phyloP scores from a whole-genome alignment of 2,329 filamentous ascomycete species.

The Alternaria triticina region DNA sequence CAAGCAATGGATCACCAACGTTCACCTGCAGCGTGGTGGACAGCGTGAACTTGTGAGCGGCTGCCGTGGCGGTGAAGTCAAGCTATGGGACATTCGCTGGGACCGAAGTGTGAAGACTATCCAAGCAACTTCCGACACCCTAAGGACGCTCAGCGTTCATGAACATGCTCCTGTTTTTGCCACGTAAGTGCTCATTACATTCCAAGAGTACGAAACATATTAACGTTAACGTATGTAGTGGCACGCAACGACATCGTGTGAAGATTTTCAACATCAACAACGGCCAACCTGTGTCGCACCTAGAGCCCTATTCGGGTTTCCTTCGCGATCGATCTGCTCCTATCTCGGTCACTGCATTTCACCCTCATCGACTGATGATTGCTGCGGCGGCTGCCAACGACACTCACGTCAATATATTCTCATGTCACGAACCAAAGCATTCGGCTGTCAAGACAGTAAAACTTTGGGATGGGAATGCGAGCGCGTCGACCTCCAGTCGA shows the following conservation, averaged over 20 bases:
- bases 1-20: constrained; percentile 91
- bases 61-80: constrained; percentile 90
- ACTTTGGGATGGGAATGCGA: constrained; percentile 40
- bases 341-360: constrained; percentile 89
- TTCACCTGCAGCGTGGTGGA: constrained; percentile 95
- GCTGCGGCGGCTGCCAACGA: constrained; percentile 87
- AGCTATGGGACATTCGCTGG: constrained; percentile 94
- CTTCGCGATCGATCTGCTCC: constrained; percentile 80
- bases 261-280: constrained; percentile 88
- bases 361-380: constrained; percentile 91
- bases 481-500: constrained; percentile 22
- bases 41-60: constrained; percentile 89
- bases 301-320: constrained; percentile 91
- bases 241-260: constrained; percentile 84
- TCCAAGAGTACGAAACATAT: constrained; percentile 50
- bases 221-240: constrained; percentile 59
- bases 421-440: constrained; percentile 46
- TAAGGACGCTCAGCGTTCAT: constrained; percentile 88
- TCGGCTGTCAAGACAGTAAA: constrained; percentile 37
- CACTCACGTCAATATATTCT: constrained; percentile 88
- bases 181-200: constrained; percentile 62
- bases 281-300: constrained; percentile 76
- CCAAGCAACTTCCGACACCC: constrained; percentile 74
- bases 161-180: constrained; percentile 97
- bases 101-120: constrained; percentile 77